Base-by-base conservation (phyloP, 1,284 basidiomycete species). In the Ustilago loliicola region DNA sequence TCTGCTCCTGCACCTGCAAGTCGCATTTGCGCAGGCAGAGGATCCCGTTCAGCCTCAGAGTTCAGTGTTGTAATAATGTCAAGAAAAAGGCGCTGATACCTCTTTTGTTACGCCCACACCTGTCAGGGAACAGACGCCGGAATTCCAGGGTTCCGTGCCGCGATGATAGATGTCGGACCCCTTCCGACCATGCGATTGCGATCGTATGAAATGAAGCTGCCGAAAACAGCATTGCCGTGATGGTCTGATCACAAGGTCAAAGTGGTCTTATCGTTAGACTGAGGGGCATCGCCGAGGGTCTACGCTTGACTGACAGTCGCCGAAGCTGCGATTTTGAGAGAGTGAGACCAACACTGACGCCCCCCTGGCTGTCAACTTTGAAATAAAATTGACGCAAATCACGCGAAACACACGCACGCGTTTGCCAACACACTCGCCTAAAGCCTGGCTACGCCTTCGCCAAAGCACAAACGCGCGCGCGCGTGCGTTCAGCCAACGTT, bases 261-360 rank as follows among this genome's bases (percentile, higher is more conserved):
- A 45, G 9, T n/a, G n/a, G n/a, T 15, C 42, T 45, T 21, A 6
- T 21, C 42, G 21, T 21, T 45, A 27, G 45, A 47, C 13, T 8
- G 8, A 50, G 29, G 15, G n/a, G 48, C 51, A 32, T 34, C 32
- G 51, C 51, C 50, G 50, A 29, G 50, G 50, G 50, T 52, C 15
- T 21, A 25, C n/a, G 15, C 40, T 45, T 1, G 40, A 45, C 19
- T 47, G 42, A 32, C 50, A 52, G 50, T 52, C 50, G 29, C 29
- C 51, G 51, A 53, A 34, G 51, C 51, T 50, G n/a, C 23, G 21
- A 48, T 1, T 25, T 48, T 2, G 27, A 52, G 30, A 52, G 10
- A 8, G 30, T 53, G 32, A 23, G 2, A 53, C 30, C 51, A 53
- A 53, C 8, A 21, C 51, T 29, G 48, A 8, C 5, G 29, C 9